phyloP scores from a whole-genome alignment of 257 asterid genomes.

The Solanum lycopersicoides region DNA sequence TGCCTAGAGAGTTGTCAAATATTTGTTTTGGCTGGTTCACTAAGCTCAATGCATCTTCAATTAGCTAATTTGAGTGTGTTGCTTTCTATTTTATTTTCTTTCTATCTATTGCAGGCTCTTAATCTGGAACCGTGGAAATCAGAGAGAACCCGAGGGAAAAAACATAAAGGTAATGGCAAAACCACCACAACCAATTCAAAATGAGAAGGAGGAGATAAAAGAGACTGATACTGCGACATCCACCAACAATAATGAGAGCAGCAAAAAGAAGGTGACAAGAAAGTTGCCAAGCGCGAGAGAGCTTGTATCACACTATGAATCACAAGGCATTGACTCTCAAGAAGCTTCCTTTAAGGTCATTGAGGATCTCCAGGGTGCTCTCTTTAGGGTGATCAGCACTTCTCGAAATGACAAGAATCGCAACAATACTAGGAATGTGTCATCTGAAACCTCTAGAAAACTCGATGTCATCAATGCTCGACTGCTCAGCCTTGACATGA shows the following conservation, averaged over 20 bases:
- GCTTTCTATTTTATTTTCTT: neutral
- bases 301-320: constrained; percentile 73
- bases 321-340: constrained; percentile 62
- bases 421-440: constrained; percentile 9
- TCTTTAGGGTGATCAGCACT: constrained; percentile 33
- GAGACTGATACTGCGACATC: neutral
- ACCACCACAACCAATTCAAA: neutral
- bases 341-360: constrained; percentile 80
- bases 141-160: neutral
- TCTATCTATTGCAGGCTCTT: neutral
- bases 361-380: constrained; percentile 73
- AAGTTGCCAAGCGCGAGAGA: constrained; percentile 65
- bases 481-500: constrained; percentile 51
- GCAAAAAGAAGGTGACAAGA: constrained; percentile 19
- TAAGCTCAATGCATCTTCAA: neutral
- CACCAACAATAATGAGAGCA: neutral
- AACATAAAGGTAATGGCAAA: neutral
- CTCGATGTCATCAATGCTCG: constrained; percentile 64
- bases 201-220: neutral
- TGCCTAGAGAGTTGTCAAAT: neutral
- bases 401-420: constrained; percentile 15
- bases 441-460: constrained; percentile 36
- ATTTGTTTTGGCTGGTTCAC: neutral
- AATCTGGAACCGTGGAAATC: neutral
- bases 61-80: neutral